Evolutionary conservation across 164 flowering plant genomes (phyloP), one percentile per base, ranked within the genome.

Genomic region (Nymphaea thermarum): DNA sequence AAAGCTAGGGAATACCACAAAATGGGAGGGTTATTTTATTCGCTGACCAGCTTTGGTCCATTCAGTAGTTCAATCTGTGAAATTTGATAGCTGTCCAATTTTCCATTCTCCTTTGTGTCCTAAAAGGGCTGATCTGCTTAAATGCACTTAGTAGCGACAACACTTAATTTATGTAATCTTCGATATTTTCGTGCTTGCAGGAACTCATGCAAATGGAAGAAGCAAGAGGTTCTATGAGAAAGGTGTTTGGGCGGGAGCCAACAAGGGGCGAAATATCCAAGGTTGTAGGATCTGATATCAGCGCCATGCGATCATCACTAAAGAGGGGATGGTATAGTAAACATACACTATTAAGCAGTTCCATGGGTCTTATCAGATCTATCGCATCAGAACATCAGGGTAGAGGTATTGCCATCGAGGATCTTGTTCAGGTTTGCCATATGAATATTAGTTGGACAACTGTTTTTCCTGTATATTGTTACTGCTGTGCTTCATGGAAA

Each of bases 371-470:
- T 8, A 17, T 6, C 7, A 62, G 36, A 17, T 62, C 64, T 41
- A 61, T 61, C 16, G 64, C 64, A n/a, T 3, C 42, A 3, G 64
- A 61, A n/a, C 42, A 61, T 8, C 8, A 36, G n/a, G 64, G 64
- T 36, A 61, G 64, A 61, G 64, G 64, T n/a, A 61, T 61, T 17
- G 64, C 64, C 10, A 17, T 62, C 42, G 64, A 62, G 11, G 64
- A 62, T 62, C 64, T 62, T 41, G n/a, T 62, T 62, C 64, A 62
- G 64, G 64, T 62, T 51, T 51, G 57, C 57, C 57, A 51, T 51
- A 15, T 51, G 8, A 10, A 51, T 10, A 51, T 51, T 51, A 8
- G 57, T 25, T 25, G 36, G 36, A 1, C 36, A 25, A 25, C 36
- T 25, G 36, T 25, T 25, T 25, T 25, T 25, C 36, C 36, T 25